A percentile compares a stretch with the other conserved stretches of the same genome.
Conservation (phyloP, 1,284 basidiomycete genomes). For the Boletellus sp. region DNA sequence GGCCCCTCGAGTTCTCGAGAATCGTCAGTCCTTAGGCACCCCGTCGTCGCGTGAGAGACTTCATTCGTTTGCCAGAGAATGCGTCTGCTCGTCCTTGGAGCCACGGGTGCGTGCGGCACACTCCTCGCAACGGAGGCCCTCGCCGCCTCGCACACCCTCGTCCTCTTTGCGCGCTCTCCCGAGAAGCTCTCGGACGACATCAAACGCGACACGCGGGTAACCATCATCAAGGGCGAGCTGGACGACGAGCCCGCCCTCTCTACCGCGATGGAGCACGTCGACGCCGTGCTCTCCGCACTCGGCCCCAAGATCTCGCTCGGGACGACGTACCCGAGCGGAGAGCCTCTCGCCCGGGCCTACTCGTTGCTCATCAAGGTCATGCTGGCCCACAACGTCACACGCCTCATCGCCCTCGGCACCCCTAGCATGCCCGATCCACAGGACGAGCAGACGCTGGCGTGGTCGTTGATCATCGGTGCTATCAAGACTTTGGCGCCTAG, state of each 20-base stretch:
- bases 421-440: conserved; percentile 57
- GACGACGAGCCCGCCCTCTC: conserved; percentile 47
- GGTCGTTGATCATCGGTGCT: conserved; percentile 41
- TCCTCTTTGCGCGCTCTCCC: conserved; percentile 60
- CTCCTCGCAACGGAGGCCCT: conserved; percentile 53
- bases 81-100: conserved; percentile 49
- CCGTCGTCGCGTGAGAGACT: too few relatives aligned
- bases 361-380: conserved; percentile 51
- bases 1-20: too few relatives aligned
- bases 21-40: background rate
- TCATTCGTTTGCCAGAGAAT: conserved; percentile 17
- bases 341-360: conserved; percentile 62
- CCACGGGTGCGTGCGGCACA: conserved; percentile 57
- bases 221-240: conserved; percentile 52
- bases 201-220: conserved; percentile 40
- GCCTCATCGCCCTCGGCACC: conserved; percentile 64
- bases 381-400: conserved; percentile 46
- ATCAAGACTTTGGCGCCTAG: conserved; percentile 36
- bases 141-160: conserved; percentile 42
- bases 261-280: conserved; percentile 51
- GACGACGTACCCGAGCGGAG: conserved; percentile 40
- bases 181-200: conserved; percentile 56
- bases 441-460: conserved; percentile 53
- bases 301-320: conserved; percentile 44
- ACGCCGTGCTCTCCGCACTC: conserved; percentile 62